Evolutionary conservation across 345 rosid genomes (phyloP), one percentile per base, ranked within the genome.

Genomic region (Adansonia digitata): DNA sequence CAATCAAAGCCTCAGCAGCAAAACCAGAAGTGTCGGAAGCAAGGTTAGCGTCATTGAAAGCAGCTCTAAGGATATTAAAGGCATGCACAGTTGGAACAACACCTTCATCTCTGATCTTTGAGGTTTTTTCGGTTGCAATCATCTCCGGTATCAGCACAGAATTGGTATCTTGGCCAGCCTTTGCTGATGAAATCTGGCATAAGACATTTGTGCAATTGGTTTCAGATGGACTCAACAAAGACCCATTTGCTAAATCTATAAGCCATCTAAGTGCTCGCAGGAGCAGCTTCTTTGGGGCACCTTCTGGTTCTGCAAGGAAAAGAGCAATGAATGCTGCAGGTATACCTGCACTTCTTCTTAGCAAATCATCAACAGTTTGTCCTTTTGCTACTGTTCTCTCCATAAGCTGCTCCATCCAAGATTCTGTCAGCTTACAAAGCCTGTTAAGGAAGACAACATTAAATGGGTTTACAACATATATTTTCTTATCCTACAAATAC

Each of bases 301-400:
- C 97, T 80, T 88, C 95, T 35, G 97, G 98, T 79, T 94, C 98
- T 66, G 98, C 84, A 26, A 94, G 97, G 81, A 94, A 94, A 64
- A 94, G 79, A 77, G 98, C 97, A 80, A 82, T 90, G 77, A 91
- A 94, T 65, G 97, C 97, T 55, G 98, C 98, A 18, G 98, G 98
- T 80, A 94, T 94, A 67, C 98, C 98, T 12, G 98, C 98, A 85
- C 98, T 94, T 90, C 98, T 92, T 80, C 97, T 85, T 79, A 94
- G 83, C 80, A 94, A 76, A 86, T 94, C 92, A 82, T 94, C 98
- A 64, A 94, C 98, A 66, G 85, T 81, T 81, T 94, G 97, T 81
- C 95, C 98, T 77, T 88, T 90, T 56, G 90, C 91, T 55, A 90
- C 82, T 52, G 97, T 94, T 84, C 92, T 88, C 75, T 90, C 89